Conservation (phyloP, 306 rosid species). For the Vicia sativa region DNA sequence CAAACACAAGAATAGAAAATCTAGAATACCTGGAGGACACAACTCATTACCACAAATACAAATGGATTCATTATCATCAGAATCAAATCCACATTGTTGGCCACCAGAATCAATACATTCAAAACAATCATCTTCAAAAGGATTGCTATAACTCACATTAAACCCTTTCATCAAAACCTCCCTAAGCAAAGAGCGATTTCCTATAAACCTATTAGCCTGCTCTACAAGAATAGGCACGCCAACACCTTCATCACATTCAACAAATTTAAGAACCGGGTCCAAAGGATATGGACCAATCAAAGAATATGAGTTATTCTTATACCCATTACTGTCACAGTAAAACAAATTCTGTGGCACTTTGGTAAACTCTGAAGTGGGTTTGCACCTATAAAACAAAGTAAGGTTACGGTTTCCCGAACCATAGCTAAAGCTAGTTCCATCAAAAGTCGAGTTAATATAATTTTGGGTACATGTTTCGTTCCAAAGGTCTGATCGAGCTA, state of each 20-base stretch:
- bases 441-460: slow-evolving; percentile 41
- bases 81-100: slow-evolving; percentile 53
- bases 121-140: slow-evolving; percentile 35
- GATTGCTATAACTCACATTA: slow-evolving; percentile 46
- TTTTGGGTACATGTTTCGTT: slow-evolving; percentile 46
- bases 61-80: slow-evolving; percentile 34
- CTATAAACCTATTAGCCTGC: slow-evolving; percentile 32
- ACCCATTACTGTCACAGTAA: slow-evolving; percentile 29
- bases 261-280: slow-evolving; percentile 40
- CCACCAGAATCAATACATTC: slow-evolving; percentile 46
- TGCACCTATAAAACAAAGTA: slow-evolving; percentile 49
- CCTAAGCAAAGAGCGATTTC: slow-evolving; percentile 42
- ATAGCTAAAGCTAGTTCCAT: slow-evolving; percentile 14
- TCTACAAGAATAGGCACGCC: slow-evolving; percentile 44
- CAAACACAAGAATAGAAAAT: slow-evolving; percentile 18
- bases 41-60: slow-evolving; percentile 58
- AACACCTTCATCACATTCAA: slow-evolving; percentile 39
- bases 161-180: slow-evolving; percentile 65
- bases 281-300: slow-evolving; percentile 53
- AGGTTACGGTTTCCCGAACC: slow-evolving; percentile 49
- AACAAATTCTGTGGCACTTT: slow-evolving; percentile 38
- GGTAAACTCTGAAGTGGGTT: neutral
- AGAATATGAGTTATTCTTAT: slow-evolving; percentile 47
- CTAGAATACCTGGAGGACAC: slow-evolving; percentile 54
- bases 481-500: slow-evolving; percentile 70